Conservation (phyloP, 192 early-diverging fungal genomes). For the Rhizophagus clarus region DNA sequence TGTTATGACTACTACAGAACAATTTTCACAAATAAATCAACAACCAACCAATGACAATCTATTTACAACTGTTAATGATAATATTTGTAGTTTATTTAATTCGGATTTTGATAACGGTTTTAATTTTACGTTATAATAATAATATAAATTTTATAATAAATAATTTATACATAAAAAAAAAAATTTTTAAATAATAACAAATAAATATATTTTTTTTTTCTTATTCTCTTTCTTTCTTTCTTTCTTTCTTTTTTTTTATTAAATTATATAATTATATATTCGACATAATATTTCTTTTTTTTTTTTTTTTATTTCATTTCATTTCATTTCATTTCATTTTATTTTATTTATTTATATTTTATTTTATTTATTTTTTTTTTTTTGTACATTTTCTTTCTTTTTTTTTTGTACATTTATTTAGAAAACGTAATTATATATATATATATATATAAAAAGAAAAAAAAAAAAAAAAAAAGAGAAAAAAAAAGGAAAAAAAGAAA, state of each 20-base stretch:
- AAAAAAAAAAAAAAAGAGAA: no score
- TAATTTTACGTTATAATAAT: not conserved
- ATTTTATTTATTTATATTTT: slow-evolving; percentile 1
- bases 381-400: not conserved
- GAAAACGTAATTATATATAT: no score
- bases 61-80: not conserved
- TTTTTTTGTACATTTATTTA: no score
- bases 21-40: not conserved
- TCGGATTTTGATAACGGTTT: not conserved
- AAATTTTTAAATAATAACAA: not conserved
- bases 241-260: not conserved
- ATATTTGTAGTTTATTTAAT: not conserved
- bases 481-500: no score
- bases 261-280: not conserved
- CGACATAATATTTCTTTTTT: not conserved
- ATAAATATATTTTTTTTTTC: not conserved
- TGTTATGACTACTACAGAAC: not conserved
- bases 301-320: not conserved
- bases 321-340: not conserved
- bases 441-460: no score
- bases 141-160: not conserved
- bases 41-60: not conserved
- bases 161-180: no score
- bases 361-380: slow-evolving; percentile 12
- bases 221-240: not conserved